These are phyloP conservation scores for Nicotiana obtusifolia DNA, from an alignment of 257 asterid genomes.

Conservation along the genomic window DNA sequence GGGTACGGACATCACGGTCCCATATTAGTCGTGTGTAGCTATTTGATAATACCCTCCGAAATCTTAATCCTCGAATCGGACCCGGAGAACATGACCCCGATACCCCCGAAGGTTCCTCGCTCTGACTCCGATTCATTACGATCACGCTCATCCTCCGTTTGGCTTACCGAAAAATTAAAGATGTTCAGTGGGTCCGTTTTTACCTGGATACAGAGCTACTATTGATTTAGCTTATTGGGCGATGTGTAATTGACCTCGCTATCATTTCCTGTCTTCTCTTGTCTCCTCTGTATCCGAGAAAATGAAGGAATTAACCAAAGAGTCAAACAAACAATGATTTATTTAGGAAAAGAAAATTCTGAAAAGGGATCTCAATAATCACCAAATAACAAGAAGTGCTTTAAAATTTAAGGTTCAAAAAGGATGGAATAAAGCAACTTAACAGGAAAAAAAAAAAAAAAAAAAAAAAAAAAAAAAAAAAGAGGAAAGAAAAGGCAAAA, in stretches of 20 bases:
- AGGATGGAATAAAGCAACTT: neutral
- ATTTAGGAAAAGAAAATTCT: neutral
- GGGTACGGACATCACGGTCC: no score
- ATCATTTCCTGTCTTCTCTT: conserved; percentile 16
- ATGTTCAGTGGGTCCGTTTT: no score
- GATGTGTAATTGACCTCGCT: neutral
- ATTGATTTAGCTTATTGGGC: conserved; percentile 7
- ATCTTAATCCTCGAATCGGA: no score
- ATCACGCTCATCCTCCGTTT: no score
- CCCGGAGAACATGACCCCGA: no score
- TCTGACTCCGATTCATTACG: no score
- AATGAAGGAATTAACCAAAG: neutral
- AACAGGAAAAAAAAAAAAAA: neutral
- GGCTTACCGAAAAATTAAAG: no score
- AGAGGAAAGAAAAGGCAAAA: neutral
- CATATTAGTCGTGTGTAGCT: no score
- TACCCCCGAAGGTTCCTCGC: no score
- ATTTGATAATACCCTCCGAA: no score
- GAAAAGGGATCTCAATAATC: conserved; percentile 16
- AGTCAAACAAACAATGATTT: neutral
- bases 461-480: neutral
- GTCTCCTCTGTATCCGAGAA: neutral
- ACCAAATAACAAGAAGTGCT: conserved; percentile 26
- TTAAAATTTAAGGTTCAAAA: conserved; percentile 8
- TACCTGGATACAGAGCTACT: neutral